These are phyloP conservation scores for Fremontodendron californicum DNA, from an alignment of 345 rosid genomes.

Conservation along the genomic window DNA sequence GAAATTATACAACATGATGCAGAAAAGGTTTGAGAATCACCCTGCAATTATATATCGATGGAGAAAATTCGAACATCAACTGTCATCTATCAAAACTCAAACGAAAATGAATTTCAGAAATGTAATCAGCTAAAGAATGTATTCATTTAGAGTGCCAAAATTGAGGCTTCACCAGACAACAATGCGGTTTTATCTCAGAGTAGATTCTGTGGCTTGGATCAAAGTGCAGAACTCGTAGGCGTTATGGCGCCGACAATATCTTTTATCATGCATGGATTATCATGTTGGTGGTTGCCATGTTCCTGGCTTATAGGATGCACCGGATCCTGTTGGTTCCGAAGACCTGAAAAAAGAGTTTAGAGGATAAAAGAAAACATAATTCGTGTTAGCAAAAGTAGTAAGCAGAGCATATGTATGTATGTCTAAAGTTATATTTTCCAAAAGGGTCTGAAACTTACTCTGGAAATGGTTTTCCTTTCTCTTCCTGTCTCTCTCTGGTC, in stretches of 20 bases:
- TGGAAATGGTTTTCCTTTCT: constrained; percentile 31
- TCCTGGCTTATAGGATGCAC: constrained; percentile 79
- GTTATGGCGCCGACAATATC: neutral
- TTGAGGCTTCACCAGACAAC: neutral
- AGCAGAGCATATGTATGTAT: neutral
- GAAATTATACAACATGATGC: neutral
- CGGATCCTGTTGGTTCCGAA: constrained; percentile 81
- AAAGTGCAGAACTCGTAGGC: neutral
- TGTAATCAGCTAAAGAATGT: constrained; percentile 8
- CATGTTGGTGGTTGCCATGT: constrained; percentile 95
- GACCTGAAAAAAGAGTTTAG: constrained; percentile 40
- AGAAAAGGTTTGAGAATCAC: neutral
- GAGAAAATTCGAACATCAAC: neutral
- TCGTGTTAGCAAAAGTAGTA: neutral
- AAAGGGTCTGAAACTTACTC: constrained; percentile 33
- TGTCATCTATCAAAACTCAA: neutral
- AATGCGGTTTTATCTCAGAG: neutral
- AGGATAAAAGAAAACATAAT: neutral
- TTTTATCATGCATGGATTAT: constrained; percentile 4
- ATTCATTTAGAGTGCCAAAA: neutral
- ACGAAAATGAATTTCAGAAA: neutral
- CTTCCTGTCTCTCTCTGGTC: constrained; percentile 22
- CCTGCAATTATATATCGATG: neutral
- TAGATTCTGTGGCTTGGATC: neutral
- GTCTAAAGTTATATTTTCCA: neutral